These are phyloP conservation scores for Astragalus membranaceus DNA, from an alignment of 306 rosid species.

Conservation along the genomic window DNA sequence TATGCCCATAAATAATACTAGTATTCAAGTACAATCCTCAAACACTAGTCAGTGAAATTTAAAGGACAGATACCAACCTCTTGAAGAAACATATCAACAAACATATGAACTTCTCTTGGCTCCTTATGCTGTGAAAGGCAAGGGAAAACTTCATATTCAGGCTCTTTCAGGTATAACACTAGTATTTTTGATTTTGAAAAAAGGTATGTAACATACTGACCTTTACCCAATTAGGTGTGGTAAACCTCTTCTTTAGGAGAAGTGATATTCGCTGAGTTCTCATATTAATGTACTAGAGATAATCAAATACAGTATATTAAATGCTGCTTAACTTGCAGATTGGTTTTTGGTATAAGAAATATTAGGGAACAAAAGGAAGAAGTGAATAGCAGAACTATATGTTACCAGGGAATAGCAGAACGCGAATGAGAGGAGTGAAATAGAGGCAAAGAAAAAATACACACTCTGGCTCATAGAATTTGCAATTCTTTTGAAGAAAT, in stretches of 20 bases:
- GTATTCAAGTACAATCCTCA: too few species aligned
- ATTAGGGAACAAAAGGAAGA: not conserved
- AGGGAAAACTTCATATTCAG: conserved; percentile 4
- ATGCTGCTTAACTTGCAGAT: not conserved
- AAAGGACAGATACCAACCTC: conserved; percentile 61
- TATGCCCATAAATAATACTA: too few species aligned
- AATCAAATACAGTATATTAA: conserved; percentile 8
- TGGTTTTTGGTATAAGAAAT: not conserved
- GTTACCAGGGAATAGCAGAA: not conserved
- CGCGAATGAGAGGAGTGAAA: not conserved
- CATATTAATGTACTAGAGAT: conserved; percentile 67
- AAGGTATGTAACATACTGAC: conserved; percentile 34
- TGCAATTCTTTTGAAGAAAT: not conserved
- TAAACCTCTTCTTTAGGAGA: conserved; percentile 77
- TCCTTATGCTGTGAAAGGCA: conserved; percentile 77
- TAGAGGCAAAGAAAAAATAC: not conserved
- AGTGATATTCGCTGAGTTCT: conserved; percentile 68
- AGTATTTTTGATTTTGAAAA: not conserved
- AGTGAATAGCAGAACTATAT: not conserved
- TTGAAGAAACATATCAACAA: conserved; percentile 81
- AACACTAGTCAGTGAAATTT: too few species aligned
- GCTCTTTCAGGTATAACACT: conserved; percentile 1
- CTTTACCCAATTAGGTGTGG: conserved; percentile 87
- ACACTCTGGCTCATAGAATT: not conserved
- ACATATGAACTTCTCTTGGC: conserved; percentile 97